Evolutionary conservation across 2,329 filamentous ascomycete species (phyloP), one percentile per base, ranked within the genome.

Genomic region (Aspergillus costaricaensis): DNA sequence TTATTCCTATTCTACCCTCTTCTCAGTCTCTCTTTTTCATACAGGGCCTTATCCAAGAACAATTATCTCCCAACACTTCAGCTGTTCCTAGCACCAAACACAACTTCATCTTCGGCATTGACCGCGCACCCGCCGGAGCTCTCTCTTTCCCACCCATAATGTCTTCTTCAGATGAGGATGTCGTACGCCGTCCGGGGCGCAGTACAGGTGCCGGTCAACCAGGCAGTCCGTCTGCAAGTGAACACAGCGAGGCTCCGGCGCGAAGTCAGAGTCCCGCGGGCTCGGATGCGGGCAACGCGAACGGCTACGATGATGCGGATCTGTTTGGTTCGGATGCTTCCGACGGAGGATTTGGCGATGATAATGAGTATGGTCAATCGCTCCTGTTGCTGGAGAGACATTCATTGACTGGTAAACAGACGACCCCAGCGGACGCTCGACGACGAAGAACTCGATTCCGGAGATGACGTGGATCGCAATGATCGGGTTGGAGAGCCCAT

Each of bases 381-480:
- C 27, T 39, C 39, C 19, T 44, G 21, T n/a, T 14, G 14, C 25
- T 17, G 2, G 15, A 27, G 38, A 23, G 49, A 14, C 15, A 59
- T 21, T 43, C 17, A 58, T 67, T 72, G 59, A 70, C 49, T 19
- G 38, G 39, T 27, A 27, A 19, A 15, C 51, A 78, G 76, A 54
- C 69, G 59, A 59, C 66, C 67, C 30, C 67, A 75, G 59, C 81
- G 83, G 61, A 80, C 78, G 63, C 77, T 88, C 12, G 84, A 88
- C 60, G 86, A 88, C 68, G 81, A 83, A 62, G 84, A 87, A 56
- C 80, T 88, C 41, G 86, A 88, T 69, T 88, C 86, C 10, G 86
- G 84, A 47, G 86, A 88, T 67, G 86, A 88, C 65, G 79, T 84
- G 63, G 83, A 78, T 47, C 81, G 85, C 48, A 75, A 77, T 61